Conservation (phyloP, 805 yeast species). For the Yamadazyma paraphyllophila region DNA sequence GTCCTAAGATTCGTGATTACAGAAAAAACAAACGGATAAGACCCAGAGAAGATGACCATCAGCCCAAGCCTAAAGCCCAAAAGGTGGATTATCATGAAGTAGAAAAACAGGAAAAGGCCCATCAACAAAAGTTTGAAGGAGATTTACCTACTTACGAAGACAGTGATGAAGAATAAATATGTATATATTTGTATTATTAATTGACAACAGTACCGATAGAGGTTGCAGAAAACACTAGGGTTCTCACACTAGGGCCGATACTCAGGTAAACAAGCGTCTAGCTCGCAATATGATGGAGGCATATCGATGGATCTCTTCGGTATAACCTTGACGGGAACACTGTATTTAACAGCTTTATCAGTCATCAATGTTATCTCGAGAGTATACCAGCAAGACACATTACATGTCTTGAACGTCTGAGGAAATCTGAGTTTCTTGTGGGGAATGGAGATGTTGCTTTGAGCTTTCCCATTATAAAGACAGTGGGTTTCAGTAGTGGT, state of each 20-base stretch:
- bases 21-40: constrained; percentile 15
- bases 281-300: background rate
- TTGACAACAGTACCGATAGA: background rate
- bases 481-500: background rate
- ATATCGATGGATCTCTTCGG: background rate
- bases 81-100: no score
- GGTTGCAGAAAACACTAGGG: no score
- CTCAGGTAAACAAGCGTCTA: background rate
- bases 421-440: background rate
- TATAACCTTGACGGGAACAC: background rate
- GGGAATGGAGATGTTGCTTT: background rate
- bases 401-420: background rate
- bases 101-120: no score
- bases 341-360: background rate
- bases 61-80: no score
- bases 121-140: constrained; percentile 22
- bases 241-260: background rate
- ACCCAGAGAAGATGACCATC: background rate
- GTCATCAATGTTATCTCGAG: background rate
- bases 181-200: constrained; percentile 8
- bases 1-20: constrained; percentile 41
- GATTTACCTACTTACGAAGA: constrained; percentile 40
- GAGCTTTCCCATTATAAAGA: background rate
- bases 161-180: constrained; percentile 23
- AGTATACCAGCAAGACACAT: background rate